phyloP scores from a whole-genome alignment of 805 yeast genomes.

The Nakazawaea anatomiae region DNA sequence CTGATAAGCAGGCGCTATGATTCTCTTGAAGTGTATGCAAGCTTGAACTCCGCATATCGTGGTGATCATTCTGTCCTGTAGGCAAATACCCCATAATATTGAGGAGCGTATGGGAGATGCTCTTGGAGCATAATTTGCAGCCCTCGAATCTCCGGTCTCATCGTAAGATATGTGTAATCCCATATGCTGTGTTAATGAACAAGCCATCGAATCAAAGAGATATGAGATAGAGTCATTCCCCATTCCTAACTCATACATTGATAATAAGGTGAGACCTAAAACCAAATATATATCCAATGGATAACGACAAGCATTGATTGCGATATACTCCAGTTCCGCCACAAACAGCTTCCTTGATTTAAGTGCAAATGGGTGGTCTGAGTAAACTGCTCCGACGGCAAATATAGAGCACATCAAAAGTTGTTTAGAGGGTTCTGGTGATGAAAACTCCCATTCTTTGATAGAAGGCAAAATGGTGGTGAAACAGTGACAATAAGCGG shows the following conservation, averaged over 20 bases:
- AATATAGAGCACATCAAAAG: conserved; percentile 19
- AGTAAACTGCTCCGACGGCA: conserved; percentile 21
- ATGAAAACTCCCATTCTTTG: conserved; percentile 15
- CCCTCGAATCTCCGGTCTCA: conserved; percentile 15
- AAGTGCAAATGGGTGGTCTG: conserved; percentile 13
- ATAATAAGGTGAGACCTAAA: conserved; percentile 20
- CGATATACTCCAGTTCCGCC: conserved; percentile 19
- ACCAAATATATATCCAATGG: conserved; percentile 19
- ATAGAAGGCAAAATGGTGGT: conserved; percentile 12
- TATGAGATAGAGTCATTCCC: conserved; percentile 25
- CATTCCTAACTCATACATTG: conserved; percentile 25
- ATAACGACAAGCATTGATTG: conserved; percentile 17
- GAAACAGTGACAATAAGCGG: conserved; percentile 12
- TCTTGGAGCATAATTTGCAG: conserved; percentile 18
- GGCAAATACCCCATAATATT: conserved; percentile 24
- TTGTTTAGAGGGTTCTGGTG: conserved; percentile 17
- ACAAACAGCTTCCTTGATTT: conserved; percentile 15
- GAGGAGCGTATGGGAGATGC: conserved; percentile 21
- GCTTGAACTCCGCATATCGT: conserved; percentile 22
- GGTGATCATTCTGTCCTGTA: conserved; percentile 25
- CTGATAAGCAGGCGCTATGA: conserved; percentile 25
- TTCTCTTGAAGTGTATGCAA: conserved; percentile 27
- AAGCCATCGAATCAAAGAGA: conserved; percentile 23
- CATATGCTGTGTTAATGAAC: conserved; percentile 27
- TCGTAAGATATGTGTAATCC: conserved; percentile 22